Percentiles rank a stretch among this genome's conserved stretches.
phyloP scores from a whole-genome alignment of 306 rosid species.

The Crotalaria pallida region DNA sequence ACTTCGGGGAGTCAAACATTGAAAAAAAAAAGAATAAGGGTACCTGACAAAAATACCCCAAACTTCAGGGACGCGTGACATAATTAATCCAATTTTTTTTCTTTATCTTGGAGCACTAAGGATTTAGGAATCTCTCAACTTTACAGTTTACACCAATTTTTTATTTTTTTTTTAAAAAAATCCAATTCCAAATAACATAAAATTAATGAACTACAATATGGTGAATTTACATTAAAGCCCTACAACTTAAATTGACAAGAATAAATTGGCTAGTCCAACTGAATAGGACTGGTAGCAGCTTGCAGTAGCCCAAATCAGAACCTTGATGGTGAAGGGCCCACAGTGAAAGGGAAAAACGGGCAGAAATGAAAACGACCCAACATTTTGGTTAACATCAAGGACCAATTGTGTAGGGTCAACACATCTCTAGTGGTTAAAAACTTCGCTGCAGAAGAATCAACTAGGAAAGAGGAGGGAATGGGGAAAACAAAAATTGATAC shows the following conservation, averaged over 20 bases:
- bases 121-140: slow-evolving; percentile 4
- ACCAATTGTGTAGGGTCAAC: slow-evolving; percentile 26
- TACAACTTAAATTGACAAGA: background rate
- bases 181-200: background rate
- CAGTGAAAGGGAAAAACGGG: background rate
- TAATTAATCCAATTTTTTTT: too few relatives aligned
- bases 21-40: too few relatives aligned
- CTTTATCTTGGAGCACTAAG: background rate
- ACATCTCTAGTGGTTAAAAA: slow-evolving; percentile 18
- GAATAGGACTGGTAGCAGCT: slow-evolving; percentile 22
- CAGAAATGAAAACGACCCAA: slow-evolving; percentile 41
- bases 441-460: slow-evolving; percentile 12
- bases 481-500: too few relatives aligned
- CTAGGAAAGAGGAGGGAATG: background rate
- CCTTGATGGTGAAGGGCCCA: slow-evolving; percentile 32
- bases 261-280: slow-evolving; percentile 1
- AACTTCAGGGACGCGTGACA: too few relatives aligned
- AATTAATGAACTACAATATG: background rate
- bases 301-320: slow-evolving; percentile 24
- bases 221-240: slow-evolving; percentile 2
- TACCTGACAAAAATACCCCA: too few relatives aligned
- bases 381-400: slow-evolving; percentile 24
- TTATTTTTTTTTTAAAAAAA: background rate
- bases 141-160: background rate
- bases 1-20: too few relatives aligned